Evolutionary conservation across 2,329 filamentous ascomycete species (phyloP).

Genomic region (Fusarium agapanthi): DNA sequence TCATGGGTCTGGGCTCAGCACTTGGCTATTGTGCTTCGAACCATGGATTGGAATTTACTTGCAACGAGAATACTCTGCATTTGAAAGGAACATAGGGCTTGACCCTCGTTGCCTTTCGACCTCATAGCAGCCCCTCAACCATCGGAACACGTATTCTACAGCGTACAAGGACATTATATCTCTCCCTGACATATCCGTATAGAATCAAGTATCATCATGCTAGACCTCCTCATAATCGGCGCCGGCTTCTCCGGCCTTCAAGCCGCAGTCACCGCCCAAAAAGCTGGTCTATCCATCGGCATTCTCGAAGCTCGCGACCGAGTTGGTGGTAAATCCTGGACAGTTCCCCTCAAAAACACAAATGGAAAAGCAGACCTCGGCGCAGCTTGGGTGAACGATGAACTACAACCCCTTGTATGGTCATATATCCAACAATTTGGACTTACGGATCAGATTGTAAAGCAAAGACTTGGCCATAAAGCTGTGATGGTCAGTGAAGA

Average conservation of each 20-base stretch:
- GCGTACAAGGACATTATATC: neutral
- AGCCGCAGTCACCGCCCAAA: conserved; percentile 48
- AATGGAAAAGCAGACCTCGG: conserved; percentile 59
- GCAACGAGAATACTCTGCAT: too few relatives aligned
- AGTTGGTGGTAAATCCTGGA: conserved; percentile 63
- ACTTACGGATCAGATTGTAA: conserved; percentile 47
- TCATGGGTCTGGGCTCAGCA: neutral
- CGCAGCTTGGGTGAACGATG: conserved; percentile 69
- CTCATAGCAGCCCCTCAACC: neutral
- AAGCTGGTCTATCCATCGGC: conserved; percentile 50
- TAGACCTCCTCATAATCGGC: conserved; percentile 53
- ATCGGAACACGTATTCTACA: rapidly evolving
- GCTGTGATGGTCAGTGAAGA: conserved; percentile 53
- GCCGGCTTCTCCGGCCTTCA: conserved; percentile 53
- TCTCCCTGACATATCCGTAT: rapidly evolving
- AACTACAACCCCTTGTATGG: conserved; percentile 57
- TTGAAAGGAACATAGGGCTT: neutral
- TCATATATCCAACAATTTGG: conserved; percentile 52
- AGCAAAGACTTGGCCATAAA: conserved; percentile 58
- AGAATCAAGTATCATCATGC: neutral
- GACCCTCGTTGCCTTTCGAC: rapidly evolving
- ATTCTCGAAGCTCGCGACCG: conserved; percentile 60
- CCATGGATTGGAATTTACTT: too few relatives aligned
- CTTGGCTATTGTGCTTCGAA: rapidly evolving
- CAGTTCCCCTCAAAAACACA: conserved; percentile 43